Percentiles rank a stretch among this genome's conserved stretches.
phyloP scores from a whole-genome alignment of 2,329 filamentous ascomycete species.

The Ophiostoma ulmi region DNA sequence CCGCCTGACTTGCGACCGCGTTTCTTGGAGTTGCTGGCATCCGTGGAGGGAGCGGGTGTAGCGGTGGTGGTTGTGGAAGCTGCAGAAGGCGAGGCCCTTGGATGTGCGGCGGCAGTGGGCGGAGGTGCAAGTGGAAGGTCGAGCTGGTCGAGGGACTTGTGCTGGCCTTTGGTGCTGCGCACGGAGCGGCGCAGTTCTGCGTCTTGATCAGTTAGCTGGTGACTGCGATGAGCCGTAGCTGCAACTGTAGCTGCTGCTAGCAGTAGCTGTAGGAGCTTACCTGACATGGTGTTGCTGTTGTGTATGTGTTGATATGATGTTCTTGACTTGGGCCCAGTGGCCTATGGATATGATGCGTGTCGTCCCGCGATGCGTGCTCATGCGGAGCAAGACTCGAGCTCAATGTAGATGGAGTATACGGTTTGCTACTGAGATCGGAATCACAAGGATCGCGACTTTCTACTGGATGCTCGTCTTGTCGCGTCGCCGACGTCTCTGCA shows the following conservation, averaged over 20 bases:
- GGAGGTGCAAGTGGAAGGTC: slow-evolving; percentile 44
- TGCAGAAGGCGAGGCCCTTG: not conserved
- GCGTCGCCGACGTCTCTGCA: slow-evolving; percentile 3
- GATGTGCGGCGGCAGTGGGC: not conserved
- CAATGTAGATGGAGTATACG: not conserved
- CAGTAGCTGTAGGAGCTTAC: slow-evolving; percentile 17
- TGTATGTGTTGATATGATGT: not conserved
- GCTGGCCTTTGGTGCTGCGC: slow-evolving; percentile 92
- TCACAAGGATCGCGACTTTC: not conserved
- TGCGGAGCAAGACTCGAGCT: not conserved
- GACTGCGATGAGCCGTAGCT: too few species aligned
- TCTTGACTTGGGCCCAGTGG: too few species aligned
- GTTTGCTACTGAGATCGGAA: slow-evolving; percentile 5
- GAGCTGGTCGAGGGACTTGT: slow-evolving; percentile 79
- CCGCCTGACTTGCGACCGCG: slow-evolving; percentile 43
- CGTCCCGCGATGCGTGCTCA: not conserved
- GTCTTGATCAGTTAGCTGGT: slow-evolving; percentile 36
- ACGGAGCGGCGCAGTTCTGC: slow-evolving; percentile 86
- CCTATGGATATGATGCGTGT: not conserved
- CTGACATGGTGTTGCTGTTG: slow-evolving; percentile 21
- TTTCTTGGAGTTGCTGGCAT: slow-evolving; percentile 45
- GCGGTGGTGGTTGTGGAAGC: slow-evolving; percentile 26
- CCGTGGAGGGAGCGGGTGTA: not conserved
- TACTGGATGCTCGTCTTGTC: not conserved
- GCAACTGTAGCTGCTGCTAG: too few species aligned